Evolutionary conservation across 1,139 yeast genomes (phyloP), one percentile per base, ranked within the genome.

Genomic region (Blastobotrys capitulatus): DNA sequence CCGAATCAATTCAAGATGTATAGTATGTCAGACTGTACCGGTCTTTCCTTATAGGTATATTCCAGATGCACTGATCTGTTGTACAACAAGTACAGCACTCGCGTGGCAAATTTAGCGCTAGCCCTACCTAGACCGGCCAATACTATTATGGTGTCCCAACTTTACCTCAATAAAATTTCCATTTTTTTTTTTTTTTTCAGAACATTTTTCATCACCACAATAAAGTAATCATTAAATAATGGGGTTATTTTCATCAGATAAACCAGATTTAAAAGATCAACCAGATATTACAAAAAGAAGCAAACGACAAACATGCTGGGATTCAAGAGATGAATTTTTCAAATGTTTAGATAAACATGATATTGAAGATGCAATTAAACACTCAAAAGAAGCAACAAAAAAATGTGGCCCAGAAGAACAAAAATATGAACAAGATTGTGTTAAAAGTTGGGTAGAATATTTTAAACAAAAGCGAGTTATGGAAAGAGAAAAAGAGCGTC

Each of bases 401-500:
- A 61, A 69, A 44, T 83, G 89, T 61, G 64, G 70, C 0, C 43
- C 54, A 1, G 74, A 78, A 60, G 75, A 75, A 53, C 52, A 59
- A n/a, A 68, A 67, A 38, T 82, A 79, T 52, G 75, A 78, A 43
- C 59, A 68, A 15, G 75, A 77, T 56, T 83, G 89, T 62, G 79
- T 80, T n/a, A 73, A 74, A 26, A 75, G 82, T 50, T 83, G 89
- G 89, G 81, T 67, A 31, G 74, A 77, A 44, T 82, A 83, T 61
- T 83, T 83, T 68, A 81, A 82, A 60, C 83, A 81, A 64, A 82
- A 81, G 60, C 72, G 87, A 53, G 78, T 78, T 6, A 77, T 75
- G 47, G 86, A 81, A 52, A 65, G 71, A 52, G 76, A 78, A 59
- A 77, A 76, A 60, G 80, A 75, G 52, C 66, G 69, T 52, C 75